phyloP scores from a whole-genome alignment of 2,329 filamentous ascomycete species.

The Bertia moriformis region DNA sequence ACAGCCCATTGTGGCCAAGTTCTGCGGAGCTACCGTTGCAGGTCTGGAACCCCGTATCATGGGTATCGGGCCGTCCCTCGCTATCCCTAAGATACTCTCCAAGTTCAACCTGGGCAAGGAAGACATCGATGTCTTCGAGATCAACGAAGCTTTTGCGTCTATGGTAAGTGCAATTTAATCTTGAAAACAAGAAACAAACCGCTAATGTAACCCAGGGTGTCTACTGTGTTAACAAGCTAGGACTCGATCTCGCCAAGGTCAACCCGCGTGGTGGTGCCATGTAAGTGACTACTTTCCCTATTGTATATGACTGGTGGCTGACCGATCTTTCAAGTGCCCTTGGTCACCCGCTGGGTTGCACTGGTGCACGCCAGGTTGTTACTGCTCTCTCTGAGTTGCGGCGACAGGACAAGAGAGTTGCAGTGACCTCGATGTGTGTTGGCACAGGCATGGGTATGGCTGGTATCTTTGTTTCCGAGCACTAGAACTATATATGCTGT shows the following conservation, averaged over 20 bases:
- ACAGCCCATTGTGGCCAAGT: slow-evolving; percentile 62
- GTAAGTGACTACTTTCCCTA: slow-evolving; percentile 2
- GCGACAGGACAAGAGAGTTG: slow-evolving; percentile 2
- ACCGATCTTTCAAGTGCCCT: slow-evolving; percentile 3
- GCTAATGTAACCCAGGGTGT: background rate
- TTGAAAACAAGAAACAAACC: background rate
- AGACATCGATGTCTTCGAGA: slow-evolving; percentile 58
- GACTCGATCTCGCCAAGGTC: slow-evolving; percentile 2
- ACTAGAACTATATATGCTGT: no score
- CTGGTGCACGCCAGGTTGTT: slow-evolving; percentile 6
- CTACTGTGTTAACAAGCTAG: slow-evolving; percentile 2
- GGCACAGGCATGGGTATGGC: slow-evolving; percentile 6
- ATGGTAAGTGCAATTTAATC: slow-evolving; percentile 38
- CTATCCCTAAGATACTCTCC: slow-evolving; percentile 42
- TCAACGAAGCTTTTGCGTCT: slow-evolving; percentile 65
- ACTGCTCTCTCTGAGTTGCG: slow-evolving; percentile 4
- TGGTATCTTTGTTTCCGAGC: slow-evolving; percentile 4
- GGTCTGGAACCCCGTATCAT: slow-evolving; percentile 61
- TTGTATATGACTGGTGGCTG: background rate
- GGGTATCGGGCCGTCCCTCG: slow-evolving; percentile 48
- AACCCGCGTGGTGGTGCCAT: slow-evolving; percentile 5
- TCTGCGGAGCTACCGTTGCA: slow-evolving; percentile 55
- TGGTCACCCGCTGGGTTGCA: slow-evolving; percentile 7
- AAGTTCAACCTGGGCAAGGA: slow-evolving; percentile 51
- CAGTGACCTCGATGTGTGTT: slow-evolving; percentile 3